Conservation (phyloP, 148 eudicot species). For the Chenopodium album region DNA sequence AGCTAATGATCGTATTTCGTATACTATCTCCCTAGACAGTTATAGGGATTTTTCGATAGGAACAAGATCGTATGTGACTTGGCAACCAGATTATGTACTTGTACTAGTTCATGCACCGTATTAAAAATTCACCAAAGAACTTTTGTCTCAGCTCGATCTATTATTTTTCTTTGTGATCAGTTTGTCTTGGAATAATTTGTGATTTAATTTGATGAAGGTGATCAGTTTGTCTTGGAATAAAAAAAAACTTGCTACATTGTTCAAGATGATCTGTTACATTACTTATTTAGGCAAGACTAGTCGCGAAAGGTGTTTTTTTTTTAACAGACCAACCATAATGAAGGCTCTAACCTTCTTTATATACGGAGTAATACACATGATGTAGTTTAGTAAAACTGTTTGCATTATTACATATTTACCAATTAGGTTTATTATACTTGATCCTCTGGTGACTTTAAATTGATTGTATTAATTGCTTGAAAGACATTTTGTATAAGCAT, state of each 20-base stretch:
- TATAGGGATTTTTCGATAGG: not conserved
- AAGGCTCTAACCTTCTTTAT: too few relatives aligned
- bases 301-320: too few relatives aligned
- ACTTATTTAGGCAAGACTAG: too few relatives aligned
- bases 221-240: too few relatives aligned
- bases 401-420: too few relatives aligned
- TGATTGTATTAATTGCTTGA: too few relatives aligned
- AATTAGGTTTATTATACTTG: too few relatives aligned
- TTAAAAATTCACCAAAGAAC: not conserved
- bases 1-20: conserved; percentile 3
- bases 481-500: too few relatives aligned
- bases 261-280: not conserved
- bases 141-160: not conserved
- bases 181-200: not conserved
- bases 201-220: not conserved
- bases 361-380: too few relatives aligned
- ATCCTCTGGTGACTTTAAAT: too few relatives aligned
- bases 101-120: not conserved
- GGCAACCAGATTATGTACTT: not conserved
- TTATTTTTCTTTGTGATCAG: not conserved
- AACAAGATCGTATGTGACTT: conserved; percentile 3
- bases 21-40: conserved; percentile 9
- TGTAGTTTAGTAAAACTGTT: too few relatives aligned
- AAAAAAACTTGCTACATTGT: not conserved
- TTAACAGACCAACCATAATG: too few relatives aligned